These are phyloP conservation scores for Populus trichocarpa DNA, from an alignment of 441 rosid genomes.

Conservation along the genomic window DNA sequence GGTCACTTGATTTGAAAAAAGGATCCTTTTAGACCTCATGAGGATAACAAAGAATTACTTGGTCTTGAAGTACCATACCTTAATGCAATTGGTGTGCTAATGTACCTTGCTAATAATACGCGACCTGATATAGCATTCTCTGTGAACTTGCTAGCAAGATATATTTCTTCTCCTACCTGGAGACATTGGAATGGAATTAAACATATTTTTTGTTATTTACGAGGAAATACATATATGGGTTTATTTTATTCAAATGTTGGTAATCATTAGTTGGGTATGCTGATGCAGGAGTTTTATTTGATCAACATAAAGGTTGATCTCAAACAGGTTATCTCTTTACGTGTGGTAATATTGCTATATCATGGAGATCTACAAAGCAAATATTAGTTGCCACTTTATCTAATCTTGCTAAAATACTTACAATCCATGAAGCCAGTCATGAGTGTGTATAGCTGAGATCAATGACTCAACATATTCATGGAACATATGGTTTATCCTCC, in stretches of 20 bases:
- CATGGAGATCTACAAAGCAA: not conserved
- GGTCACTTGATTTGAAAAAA: too few species aligned
- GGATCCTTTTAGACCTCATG: too few species aligned
- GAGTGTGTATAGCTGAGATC: not conserved
- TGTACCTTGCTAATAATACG: too few species aligned
- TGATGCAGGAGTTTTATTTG: not conserved
- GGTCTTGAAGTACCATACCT: too few species aligned
- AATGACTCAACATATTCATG: not conserved
- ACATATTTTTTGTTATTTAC: too few species aligned
- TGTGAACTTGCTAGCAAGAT: too few species aligned
- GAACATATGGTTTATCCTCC: not conserved
- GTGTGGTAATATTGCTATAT: not conserved
- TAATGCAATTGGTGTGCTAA: too few species aligned
- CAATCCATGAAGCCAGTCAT: not conserved
- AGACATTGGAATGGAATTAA: not conserved
- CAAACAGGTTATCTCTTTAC: not conserved
- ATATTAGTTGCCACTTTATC: not conserved
- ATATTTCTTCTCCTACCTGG: not conserved
- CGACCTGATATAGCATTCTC: too few species aligned
- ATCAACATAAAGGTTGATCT: not conserved
- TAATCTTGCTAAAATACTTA: not conserved
- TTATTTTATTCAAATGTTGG: not conserved
- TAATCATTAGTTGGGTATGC: not conserved
- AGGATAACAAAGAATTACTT: too few species aligned
- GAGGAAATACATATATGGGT: not conserved